phyloP scores from a whole-genome alignment of 495 filamentous ascomycete genomes.

The Annulohypoxylon moriforme region DNA sequence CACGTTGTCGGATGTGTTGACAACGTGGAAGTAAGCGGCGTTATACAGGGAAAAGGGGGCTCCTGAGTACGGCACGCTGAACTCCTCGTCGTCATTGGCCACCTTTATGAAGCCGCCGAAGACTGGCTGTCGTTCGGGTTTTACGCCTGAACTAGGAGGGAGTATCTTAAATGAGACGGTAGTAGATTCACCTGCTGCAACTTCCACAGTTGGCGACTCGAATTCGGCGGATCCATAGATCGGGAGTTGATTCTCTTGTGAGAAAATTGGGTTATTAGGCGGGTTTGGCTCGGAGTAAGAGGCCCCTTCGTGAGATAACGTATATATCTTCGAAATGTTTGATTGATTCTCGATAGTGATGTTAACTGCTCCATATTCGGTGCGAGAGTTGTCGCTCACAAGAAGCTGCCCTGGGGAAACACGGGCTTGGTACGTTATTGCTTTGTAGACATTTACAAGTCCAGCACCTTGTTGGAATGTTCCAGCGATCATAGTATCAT shows the following conservation, averaged over 20 bases:
- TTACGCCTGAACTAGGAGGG: slow-evolving; percentile 33
- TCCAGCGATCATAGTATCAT: slow-evolving; percentile 33
- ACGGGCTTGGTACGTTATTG: slow-evolving; percentile 35
- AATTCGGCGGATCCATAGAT: slow-evolving; percentile 45
- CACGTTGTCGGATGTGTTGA: slow-evolving; percentile 24
- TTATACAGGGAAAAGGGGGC: slow-evolving; percentile 45
- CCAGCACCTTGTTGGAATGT: slow-evolving; percentile 50
- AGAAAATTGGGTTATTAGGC: slow-evolving; percentile 26
- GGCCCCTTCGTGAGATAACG: slow-evolving; percentile 39
- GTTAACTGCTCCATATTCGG: slow-evolving; percentile 23
- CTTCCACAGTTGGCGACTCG: slow-evolving; percentile 27
- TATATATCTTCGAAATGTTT: slow-evolving; percentile 28
- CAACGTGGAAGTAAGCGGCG: slow-evolving; percentile 34
- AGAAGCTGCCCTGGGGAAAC: slow-evolving; percentile 41
- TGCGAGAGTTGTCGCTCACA: slow-evolving; percentile 29
- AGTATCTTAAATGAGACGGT: slow-evolving; percentile 29
- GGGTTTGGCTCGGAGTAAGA: slow-evolving; percentile 39
- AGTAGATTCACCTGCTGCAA: slow-evolving; percentile 28
- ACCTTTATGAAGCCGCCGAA: slow-evolving; percentile 45
- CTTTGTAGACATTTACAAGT: slow-evolving; percentile 47
- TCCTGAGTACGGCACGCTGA: slow-evolving; percentile 45
- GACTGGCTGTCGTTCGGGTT: slow-evolving; percentile 37
- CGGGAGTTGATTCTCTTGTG: slow-evolving; percentile 38
- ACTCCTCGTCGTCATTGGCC: slow-evolving; percentile 31
- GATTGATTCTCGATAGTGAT: slow-evolving; percentile 43